Evolutionary conservation across 1,284 basidiomycete species (phyloP), one percentile per base, ranked within the genome.

Genomic region (Boletus mariae): DNA sequence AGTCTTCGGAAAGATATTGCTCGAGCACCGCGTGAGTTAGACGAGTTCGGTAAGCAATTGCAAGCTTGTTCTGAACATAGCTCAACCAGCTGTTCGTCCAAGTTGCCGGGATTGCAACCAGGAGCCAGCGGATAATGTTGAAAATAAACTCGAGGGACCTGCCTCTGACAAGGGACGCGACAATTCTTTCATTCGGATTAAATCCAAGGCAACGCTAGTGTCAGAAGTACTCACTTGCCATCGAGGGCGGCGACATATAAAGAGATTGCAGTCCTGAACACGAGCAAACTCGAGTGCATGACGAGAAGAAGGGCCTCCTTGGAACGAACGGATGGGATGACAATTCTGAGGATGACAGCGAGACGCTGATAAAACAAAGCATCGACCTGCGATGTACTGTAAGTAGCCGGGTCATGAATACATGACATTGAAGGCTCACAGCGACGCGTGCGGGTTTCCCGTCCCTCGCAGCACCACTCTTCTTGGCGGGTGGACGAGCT

Each of bases 61-160:
- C 89, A 12, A 99, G 81, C 71, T 97, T 96, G 69, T 85, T 94
- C 71, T 98, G 95, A 15, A 98, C 82, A 68, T 92, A 98, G 59
- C 87, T 89, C 47, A 98, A 80, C 91, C 94, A 96, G 59, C 92
- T 94, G 69, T 99, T 99, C 29, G 92, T 95, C 81, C 94, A 96
- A 28, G 95, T 98, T 2, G 94, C 93, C 0, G 94, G 94, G 49
- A 98, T 84, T n/a, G 95, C 95, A 35, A 98, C 88, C 13, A 92
- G 74, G 45, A 98, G 80, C 96, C 96, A 99, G 53, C 85, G 82
- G 23, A 88, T 73, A 56, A 99, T 93, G 59, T 97, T 93, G 56
- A 82, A 73, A 49, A 95, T 78, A 75, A 98, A 98, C 49, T 87
- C 78, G 11, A 79, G 65, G 6, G 92, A 85, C 66, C 90, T 84